These are phyloP conservation scores for Stagonosporopsis tanaceti DNA, from an alignment of 2,329 filamentous ascomycete genomes.

Conservation along the genomic window DNA sequence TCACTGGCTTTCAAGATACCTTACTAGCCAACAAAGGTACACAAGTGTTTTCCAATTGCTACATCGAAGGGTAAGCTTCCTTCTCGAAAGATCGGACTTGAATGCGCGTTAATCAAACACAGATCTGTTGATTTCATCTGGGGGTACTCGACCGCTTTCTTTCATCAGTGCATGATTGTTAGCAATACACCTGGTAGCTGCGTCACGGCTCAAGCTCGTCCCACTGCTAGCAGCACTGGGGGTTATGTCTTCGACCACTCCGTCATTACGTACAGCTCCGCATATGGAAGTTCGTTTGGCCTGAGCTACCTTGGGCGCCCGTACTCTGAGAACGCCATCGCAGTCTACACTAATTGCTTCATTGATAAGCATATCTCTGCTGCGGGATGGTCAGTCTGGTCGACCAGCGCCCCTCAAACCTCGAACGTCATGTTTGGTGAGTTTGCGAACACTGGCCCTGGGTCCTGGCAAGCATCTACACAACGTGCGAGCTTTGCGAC, in stretches of 20 bases:
- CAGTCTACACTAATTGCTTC: slow-evolving; percentile 49
- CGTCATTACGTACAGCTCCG: slow-evolving; percentile 53
- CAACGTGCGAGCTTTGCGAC: slow-evolving; percentile 48
- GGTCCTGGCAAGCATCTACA: slow-evolving; percentile 41
- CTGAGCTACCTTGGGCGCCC: slow-evolving; percentile 58
- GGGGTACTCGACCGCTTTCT: slow-evolving; percentile 60
- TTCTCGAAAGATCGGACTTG: neutral
- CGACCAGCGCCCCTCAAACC: slow-evolving; percentile 44
- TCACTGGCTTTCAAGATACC: slow-evolving; percentile 65
- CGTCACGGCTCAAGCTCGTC: slow-evolving; percentile 32
- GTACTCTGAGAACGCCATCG: slow-evolving; percentile 45
- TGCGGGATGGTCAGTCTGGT: slow-evolving; percentile 47
- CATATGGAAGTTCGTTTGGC: slow-evolving; percentile 33
- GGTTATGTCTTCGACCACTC: slow-evolving; percentile 63
- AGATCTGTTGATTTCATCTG: slow-evolving; percentile 64
- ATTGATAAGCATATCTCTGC: slow-evolving; percentile 46
- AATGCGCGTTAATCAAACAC: neutral
- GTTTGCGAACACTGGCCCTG: slow-evolving; percentile 43
- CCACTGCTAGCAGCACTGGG: slow-evolving; percentile 35
- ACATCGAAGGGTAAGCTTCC: slow-evolving; percentile 58
- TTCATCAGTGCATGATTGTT: slow-evolving; percentile 53
- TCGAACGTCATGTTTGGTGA: slow-evolving; percentile 49
- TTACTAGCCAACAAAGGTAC: slow-evolving; percentile 54
- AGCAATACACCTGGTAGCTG: slow-evolving; percentile 32
- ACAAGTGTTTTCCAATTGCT: slow-evolving; percentile 63